phyloP scores from a whole-genome alignment of 306 rosid species.

The Gastrolobium villosum region DNA sequence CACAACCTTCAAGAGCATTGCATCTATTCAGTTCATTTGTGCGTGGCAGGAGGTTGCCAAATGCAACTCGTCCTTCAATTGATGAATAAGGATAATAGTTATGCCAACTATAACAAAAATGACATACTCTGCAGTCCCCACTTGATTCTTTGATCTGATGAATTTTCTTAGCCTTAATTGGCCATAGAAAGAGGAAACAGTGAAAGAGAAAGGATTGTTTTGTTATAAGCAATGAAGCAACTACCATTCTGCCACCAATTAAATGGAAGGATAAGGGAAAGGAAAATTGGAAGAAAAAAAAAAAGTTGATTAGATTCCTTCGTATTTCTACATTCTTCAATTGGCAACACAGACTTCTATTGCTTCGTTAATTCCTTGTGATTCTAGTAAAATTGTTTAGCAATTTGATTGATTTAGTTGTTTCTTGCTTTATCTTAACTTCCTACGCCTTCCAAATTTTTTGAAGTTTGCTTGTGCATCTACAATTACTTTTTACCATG shows the following conservation, averaged over 20 bases:
- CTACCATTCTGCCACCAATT: not conserved
- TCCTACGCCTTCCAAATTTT: no score
- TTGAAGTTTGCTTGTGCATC: no score
- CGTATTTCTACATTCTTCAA: not conserved
- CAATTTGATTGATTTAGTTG: not conserved
- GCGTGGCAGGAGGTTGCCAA: constrained; percentile 73
- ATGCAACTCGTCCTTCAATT: constrained; percentile 61
- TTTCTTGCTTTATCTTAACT: no score
- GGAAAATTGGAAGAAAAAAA: not conserved
- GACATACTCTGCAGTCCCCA: not conserved
- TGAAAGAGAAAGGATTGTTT: not conserved
- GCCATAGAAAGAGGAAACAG: not conserved
- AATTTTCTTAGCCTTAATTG: constrained; percentile 29
- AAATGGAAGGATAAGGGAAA: constrained; percentile 3
- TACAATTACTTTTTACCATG: no score
- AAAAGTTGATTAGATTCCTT: not conserved
- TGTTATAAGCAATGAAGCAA: not conserved
- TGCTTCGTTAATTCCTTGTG: not conserved
- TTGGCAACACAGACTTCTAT: not conserved
- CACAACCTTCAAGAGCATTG: constrained; percentile 85
- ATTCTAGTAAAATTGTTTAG: not conserved
- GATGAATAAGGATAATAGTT: constrained; percentile 40
- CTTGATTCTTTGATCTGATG: constrained; percentile 15
- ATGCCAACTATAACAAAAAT: not conserved
- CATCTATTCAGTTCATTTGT: constrained; percentile 80